Evolutionary conservation across 352 stramenopile genomes (phyloP).

Genomic region (Globisporangium viniferum): DNA sequence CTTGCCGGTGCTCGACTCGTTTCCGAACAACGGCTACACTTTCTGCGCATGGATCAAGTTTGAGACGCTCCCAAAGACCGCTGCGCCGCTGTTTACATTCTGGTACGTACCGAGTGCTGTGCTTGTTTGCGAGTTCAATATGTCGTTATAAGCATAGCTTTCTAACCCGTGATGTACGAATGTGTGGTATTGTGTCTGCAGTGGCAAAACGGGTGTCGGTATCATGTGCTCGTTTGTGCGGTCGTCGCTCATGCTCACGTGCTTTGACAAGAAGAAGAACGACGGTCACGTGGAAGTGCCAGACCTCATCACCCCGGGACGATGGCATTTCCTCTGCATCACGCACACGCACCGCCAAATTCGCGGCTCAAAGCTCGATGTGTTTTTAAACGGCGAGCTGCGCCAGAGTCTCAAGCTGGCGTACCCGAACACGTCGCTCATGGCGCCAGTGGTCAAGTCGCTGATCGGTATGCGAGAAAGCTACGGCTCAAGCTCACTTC

Average conservation of each 20-base stretch:
- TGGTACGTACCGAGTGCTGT: conserved; percentile 30
- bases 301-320: conserved; percentile 58
- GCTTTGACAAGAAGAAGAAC: conserved; percentile 86
- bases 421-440: conserved; percentile 77
- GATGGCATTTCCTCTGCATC: conserved; percentile 82
- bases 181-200: conserved; percentile 8
- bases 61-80: conserved; percentile 63
- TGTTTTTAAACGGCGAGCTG: conserved; percentile 76
- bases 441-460: conserved; percentile 73
- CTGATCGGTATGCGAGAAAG: conserved; percentile 78
- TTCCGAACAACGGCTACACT: conserved; percentile 80
- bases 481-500: conserved; percentile 51
- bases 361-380: conserved; percentile 76
- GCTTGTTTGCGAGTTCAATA: background rate
- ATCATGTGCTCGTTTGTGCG: conserved; percentile 78
- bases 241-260: conserved; percentile 74
- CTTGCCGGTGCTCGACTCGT: conserved; percentile 63
- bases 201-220: conserved; percentile 68
- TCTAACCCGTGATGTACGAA: background rate
- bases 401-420: conserved; percentile 69
- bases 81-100: conserved; percentile 76
- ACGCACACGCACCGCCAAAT: conserved; percentile 85
- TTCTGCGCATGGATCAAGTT: conserved; percentile 87
- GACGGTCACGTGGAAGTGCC: conserved; percentile 75
- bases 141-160: background rate